A percentile compares a stretch with the other conserved stretches of the same genome.
Conservation (phyloP, 176 grass and related monocot species). For the Aegilops bicornis region DNA sequence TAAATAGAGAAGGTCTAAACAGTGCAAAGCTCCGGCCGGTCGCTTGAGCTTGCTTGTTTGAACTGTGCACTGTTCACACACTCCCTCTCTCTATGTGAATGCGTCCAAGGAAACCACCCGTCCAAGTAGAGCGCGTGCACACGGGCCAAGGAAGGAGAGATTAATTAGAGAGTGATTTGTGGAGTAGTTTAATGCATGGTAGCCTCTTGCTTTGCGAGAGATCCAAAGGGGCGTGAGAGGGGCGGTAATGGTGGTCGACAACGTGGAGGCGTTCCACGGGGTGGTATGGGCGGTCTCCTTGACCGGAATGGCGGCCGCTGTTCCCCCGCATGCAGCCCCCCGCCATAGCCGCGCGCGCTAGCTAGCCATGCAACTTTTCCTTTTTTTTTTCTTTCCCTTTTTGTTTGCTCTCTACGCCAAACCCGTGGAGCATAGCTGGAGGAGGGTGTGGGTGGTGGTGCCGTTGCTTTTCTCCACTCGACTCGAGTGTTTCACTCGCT, state of each 20-base stretch:
- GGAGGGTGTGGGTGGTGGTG: neutral
- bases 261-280: slow-evolving; percentile 59
- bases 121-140: slow-evolving; percentile 32
- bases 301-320: slow-evolving; percentile 49
- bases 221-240: slow-evolving; percentile 19
- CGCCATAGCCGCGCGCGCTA: neutral
- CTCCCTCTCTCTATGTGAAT: neutral
- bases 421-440: neutral
- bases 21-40: neutral
- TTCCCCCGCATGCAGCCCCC: slow-evolving; percentile 43
- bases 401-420: slow-evolving; percentile 52
- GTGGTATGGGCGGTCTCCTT: slow-evolving; percentile 57
- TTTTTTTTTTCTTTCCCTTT: slow-evolving; percentile 9
- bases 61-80: slow-evolving; percentile 7
- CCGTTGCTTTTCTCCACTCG: slow-evolving; percentile 5
- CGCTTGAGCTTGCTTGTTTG: slow-evolving; percentile 10
- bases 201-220: slow-evolving; percentile 21
- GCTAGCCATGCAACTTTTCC: neutral
- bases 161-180: slow-evolving; percentile 53
- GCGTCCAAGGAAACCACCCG: slow-evolving; percentile 26
- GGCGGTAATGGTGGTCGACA: slow-evolving; percentile 47
- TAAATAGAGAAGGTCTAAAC: slow-evolving; percentile 38
- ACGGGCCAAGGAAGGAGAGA: slow-evolving; percentile 59
- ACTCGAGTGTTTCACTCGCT: too few relatives aligned
- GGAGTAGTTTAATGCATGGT: slow-evolving; percentile 42